A percentile compares a stretch with the other conserved stretches of the same genome.
phyloP scores from a whole-genome alignment of 1,284 basidiomycete genomes.

The Puccinia polysora region DNA sequence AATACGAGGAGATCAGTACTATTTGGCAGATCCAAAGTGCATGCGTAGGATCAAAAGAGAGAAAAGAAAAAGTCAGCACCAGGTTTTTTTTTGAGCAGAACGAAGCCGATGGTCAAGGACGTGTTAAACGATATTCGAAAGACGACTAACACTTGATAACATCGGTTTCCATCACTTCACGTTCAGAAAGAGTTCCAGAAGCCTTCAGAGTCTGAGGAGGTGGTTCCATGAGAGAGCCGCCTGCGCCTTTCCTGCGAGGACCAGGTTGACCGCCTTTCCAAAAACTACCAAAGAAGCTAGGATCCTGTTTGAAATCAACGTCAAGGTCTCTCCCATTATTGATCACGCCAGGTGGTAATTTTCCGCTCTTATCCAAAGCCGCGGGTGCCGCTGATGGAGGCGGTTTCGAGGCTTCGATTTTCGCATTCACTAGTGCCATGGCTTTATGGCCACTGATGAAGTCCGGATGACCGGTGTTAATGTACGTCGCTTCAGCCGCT shows the following conservation, averaged over 20 bases:
- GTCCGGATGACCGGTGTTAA: slow-evolving; percentile 99
- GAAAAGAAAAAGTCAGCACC: background rate
- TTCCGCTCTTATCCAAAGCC: slow-evolving; percentile 66
- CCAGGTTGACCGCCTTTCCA: slow-evolving; percentile 59
- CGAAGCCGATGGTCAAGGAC: background rate
- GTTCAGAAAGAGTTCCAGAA: slow-evolving; percentile 83
- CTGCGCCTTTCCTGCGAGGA: slow-evolving; percentile 67
- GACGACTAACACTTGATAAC: slow-evolving; percentile 67
- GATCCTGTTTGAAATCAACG: slow-evolving; percentile 74
- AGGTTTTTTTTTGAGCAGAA: too few species aligned
- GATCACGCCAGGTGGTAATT: slow-evolving; percentile 62
- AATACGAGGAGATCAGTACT: slow-evolving; percentile 85
- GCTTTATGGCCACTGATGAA: slow-evolving; percentile 96
- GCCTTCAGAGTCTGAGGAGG: slow-evolving; percentile 89
- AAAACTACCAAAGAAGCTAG: slow-evolving; percentile 93
- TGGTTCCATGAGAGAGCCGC: slow-evolving; percentile 64
- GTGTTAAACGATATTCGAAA: slow-evolving; percentile 39
- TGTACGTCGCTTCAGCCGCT: slow-evolving; percentile 88
- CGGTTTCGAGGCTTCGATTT: slow-evolving; percentile 69
- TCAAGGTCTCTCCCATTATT: slow-evolving; percentile 94
- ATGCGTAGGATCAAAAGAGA: slow-evolving; percentile 57
- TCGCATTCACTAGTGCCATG: slow-evolving; percentile 70
- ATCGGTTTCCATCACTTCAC: slow-evolving; percentile 97
- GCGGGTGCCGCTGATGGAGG: slow-evolving; percentile 64
- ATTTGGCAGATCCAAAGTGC: background rate